Conservation (phyloP, 306 rosid species). For the Luffa acutangula region DNA sequence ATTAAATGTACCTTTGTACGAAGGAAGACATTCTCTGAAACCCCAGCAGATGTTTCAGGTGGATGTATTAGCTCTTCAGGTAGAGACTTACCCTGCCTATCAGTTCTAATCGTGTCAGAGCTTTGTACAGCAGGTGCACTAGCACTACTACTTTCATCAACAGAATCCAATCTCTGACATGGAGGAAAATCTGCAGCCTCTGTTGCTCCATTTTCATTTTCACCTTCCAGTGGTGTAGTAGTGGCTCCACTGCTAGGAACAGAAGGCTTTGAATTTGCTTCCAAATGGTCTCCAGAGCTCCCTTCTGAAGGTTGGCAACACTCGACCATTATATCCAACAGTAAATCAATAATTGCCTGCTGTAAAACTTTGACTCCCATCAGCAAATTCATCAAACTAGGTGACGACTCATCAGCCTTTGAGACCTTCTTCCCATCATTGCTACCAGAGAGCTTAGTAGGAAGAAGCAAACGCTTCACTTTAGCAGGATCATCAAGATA, state of each 20-base stretch:
- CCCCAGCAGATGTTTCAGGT: slow-evolving; percentile 75
- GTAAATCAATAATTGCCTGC: slow-evolving; percentile 94
- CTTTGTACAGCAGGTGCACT: slow-evolving; percentile 81
- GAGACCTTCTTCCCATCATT: slow-evolving; percentile 70
- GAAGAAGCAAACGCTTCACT: slow-evolving; percentile 96
- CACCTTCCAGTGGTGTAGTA: slow-evolving; percentile 33
- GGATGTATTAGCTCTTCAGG: slow-evolving; percentile 61
- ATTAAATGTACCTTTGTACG: slow-evolving; percentile 56
- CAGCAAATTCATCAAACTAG: slow-evolving; percentile 94
- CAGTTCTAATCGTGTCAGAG: slow-evolving; percentile 47
- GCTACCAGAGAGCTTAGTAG: slow-evolving; percentile 77
- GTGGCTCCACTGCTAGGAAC: slow-evolving; percentile 44
- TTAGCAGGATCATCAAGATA: slow-evolving; percentile 99
- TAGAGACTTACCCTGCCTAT: slow-evolving; percentile 40
- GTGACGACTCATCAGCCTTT: slow-evolving; percentile 75
- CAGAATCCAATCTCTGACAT: slow-evolving; percentile 58
- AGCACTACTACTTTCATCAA: slow-evolving; percentile 49
- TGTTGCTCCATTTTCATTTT: slow-evolving; percentile 53
- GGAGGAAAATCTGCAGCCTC: slow-evolving; percentile 50
- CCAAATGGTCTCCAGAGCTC: slow-evolving; percentile 47
- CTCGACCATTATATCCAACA: slow-evolving; percentile 96
- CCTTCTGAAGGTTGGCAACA: slow-evolving; percentile 97
- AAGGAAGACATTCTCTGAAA: slow-evolving; percentile 51
- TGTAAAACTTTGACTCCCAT: slow-evolving; percentile 99
- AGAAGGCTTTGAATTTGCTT: slow-evolving; percentile 53